A percentile compares a stretch with the other conserved stretches of the same genome.
These are phyloP conservation scores for Neurospora hispaniola DNA, from an alignment of 495 filamentous ascomycete genomes.

Conservation along the genomic window DNA sequence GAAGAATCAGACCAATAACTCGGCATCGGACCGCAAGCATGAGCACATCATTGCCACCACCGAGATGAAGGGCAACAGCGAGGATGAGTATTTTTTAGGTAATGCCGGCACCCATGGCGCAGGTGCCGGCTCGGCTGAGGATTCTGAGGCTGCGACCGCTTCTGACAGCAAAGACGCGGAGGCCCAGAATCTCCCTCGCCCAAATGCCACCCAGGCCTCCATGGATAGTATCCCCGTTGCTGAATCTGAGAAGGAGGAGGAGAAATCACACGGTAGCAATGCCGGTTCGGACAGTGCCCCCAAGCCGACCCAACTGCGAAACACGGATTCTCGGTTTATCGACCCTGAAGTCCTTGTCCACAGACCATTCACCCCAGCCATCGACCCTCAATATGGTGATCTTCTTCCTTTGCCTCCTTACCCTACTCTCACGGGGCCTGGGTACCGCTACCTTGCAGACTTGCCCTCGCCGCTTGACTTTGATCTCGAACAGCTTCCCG, in stretches of 20 bases:
- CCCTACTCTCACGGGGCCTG: slow-evolving; percentile 26
- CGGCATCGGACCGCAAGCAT: slow-evolving; percentile 11
- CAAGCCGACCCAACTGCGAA: slow-evolving; percentile 19
- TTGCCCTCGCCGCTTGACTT: slow-evolving; percentile 6
- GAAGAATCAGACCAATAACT: slow-evolving; percentile 21
- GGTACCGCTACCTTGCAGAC: slow-evolving; percentile 25
- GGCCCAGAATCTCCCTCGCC: slow-evolving; percentile 26
- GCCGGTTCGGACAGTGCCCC: neutral
- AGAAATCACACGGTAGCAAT: slow-evolving; percentile 3
- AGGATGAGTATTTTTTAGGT: slow-evolving; percentile 51
- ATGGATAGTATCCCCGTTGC: neutral
- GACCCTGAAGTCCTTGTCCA: slow-evolving; percentile 40
- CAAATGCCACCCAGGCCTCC: slow-evolving; percentile 31
- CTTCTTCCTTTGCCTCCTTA: slow-evolving; percentile 42
- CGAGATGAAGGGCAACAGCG: slow-evolving; percentile 18
- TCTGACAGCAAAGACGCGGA: neutral
- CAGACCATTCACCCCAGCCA: slow-evolving; percentile 42
- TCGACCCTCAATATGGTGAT: slow-evolving; percentile 46
- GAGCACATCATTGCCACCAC: slow-evolving; percentile 7
- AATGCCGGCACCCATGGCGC: slow-evolving; percentile 50
- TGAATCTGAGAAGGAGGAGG: slow-evolving; percentile 16
- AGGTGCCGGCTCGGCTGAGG: slow-evolving; percentile 46
- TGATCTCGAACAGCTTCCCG: slow-evolving; percentile 23
- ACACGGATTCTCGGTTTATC: slow-evolving; percentile 21
- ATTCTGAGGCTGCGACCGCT: slow-evolving; percentile 30